Percentiles rank a stretch among this genome's conserved stretches.
phyloP scores from a whole-genome alignment of 2,329 filamentous ascomycete genomes.

The Colletotrichum simmondsii region DNA sequence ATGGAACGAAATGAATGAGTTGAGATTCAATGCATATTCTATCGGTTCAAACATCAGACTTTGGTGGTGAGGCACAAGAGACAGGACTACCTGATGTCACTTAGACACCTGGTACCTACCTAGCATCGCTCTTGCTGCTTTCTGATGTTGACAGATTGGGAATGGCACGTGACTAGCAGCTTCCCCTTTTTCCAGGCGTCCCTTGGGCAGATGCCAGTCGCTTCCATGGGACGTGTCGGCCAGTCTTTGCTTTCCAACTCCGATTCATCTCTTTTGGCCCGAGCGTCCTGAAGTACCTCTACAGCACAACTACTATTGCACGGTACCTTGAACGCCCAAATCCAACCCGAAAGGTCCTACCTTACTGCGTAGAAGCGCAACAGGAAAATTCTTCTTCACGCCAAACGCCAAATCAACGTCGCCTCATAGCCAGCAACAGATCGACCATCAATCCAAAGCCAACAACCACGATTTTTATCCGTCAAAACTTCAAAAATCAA shows the following conservation, averaged over 20 bases:
- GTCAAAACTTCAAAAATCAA: slow-evolving; percentile 59
- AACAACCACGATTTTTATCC: slow-evolving; percentile 64
- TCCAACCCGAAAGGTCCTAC: slow-evolving; percentile 23
- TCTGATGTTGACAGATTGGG: background rate
- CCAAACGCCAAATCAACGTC: slow-evolving; percentile 66
- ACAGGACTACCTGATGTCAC: too few species aligned
- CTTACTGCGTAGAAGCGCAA: slow-evolving; percentile 35
- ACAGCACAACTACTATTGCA: slow-evolving; percentile 10
- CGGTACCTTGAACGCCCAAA: slow-evolving; percentile 28
- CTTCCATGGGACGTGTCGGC: slow-evolving; percentile 11
- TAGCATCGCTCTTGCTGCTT: background rate
- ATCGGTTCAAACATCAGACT: background rate
- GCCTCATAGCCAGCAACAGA: slow-evolving; percentile 59
- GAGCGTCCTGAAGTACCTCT: slow-evolving; percentile 29
- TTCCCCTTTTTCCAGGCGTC: slow-evolving; percentile 27
- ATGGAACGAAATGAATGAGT: background rate
- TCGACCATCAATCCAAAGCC: slow-evolving; percentile 66
- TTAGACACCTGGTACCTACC: background rate
- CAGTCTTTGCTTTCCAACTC: slow-evolving; percentile 27
- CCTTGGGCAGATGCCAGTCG: slow-evolving; percentile 20
- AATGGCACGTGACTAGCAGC: slow-evolving; percentile 29
- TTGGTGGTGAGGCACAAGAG: background rate
- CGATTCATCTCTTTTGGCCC: slow-evolving; percentile 27
- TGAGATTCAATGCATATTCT: background rate
- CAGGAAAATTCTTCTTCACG: slow-evolving; percentile 66